These are phyloP conservation scores for Simplicillium aogashimaense DNA, from an alignment of 2,329 filamentous ascomycete species.

Conservation along the genomic window DNA sequence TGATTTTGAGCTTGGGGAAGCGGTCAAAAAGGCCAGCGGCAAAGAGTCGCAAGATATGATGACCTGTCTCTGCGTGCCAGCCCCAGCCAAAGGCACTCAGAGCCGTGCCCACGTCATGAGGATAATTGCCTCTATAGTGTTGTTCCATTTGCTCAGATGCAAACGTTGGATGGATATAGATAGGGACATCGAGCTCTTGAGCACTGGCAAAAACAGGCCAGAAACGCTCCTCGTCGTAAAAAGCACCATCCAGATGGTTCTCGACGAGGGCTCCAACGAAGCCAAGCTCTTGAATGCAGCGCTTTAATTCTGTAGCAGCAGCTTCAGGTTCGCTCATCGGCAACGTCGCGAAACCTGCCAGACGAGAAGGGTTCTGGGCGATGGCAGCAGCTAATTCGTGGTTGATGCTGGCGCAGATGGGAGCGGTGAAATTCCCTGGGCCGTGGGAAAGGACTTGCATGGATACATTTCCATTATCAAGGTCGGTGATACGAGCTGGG, in stretches of 20 bases:
- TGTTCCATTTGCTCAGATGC: constrained; percentile 17
- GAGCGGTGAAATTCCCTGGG: constrained; percentile 4
- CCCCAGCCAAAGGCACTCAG: constrained; percentile 34
- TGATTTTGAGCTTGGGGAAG: constrained; percentile 24
- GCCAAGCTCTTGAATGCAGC: constrained; percentile 16
- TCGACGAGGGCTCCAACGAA: constrained; percentile 22
- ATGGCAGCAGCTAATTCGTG: constrained; percentile 5
- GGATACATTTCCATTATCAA: constrained; percentile 14
- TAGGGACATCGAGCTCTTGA: constrained; percentile 34
- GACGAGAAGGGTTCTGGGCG: constrained; percentile 11
- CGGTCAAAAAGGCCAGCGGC: constrained; percentile 23
- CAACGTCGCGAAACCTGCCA: constrained; percentile 18
- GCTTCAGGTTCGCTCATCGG: constrained; percentile 18
- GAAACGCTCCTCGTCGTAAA: constrained; percentile 18
- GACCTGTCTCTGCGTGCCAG: constrained; percentile 39
- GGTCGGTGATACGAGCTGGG: constrained; percentile 11
- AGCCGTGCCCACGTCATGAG: constrained; percentile 13
- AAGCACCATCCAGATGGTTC: constrained; percentile 14
- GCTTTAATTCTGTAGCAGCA: constrained; percentile 18
- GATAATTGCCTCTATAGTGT: constrained; percentile 18
- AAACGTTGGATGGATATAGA: constrained; percentile 39
- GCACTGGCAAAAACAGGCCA: constrained; percentile 19
- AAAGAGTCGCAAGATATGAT: constrained; percentile 26
- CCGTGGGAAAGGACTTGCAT: constrained; percentile 9
- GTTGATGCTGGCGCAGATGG: constrained; percentile 14